These are phyloP conservation scores for Pleurotus djamor DNA, from an alignment of 768 basidiomycete genomes.

Conservation along the genomic window DNA sequence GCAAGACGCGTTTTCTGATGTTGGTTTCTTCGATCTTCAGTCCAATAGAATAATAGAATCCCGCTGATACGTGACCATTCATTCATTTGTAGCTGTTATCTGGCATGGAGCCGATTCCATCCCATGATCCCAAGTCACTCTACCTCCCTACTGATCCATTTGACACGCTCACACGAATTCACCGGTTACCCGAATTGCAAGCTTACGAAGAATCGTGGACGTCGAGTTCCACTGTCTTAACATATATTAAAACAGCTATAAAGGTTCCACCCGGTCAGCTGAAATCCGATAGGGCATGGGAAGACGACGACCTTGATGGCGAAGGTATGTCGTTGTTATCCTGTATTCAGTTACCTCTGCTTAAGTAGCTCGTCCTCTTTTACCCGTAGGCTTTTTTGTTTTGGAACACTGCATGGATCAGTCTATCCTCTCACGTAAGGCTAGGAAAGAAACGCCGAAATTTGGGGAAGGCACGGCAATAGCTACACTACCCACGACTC, in stretches of 20 bases:
- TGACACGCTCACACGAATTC: conserved; percentile 32
- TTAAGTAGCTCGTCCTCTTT: background rate
- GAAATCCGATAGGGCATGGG: conserved; percentile 34
- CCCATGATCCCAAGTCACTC: conserved; percentile 49
- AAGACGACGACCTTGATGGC: conserved; percentile 34
- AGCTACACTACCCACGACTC: background rate
- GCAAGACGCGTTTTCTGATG: conserved; percentile 44
- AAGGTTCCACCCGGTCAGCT: conserved; percentile 18
- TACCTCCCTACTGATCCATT: conserved; percentile 56
- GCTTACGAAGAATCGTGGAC: conserved; percentile 46
- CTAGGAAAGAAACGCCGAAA: conserved; percentile 45
- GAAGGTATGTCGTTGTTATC: conserved; percentile 10
- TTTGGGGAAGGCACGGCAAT: conserved; percentile 23
- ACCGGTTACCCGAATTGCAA: conserved; percentile 27
- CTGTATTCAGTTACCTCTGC: background rate
- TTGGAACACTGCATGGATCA: background rate
- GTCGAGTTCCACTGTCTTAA: conserved; percentile 25
- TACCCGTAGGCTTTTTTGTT: background rate
- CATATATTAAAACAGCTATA: conserved; percentile 28
- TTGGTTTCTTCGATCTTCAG: conserved; percentile 11
- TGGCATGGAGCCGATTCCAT: conserved; percentile 40
- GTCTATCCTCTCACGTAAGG: conserved; percentile 29
- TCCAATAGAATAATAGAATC: background rate
- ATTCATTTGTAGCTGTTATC: conserved; percentile 33
- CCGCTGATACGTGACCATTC: background rate